Conservation (phyloP, 2,329 filamentous ascomycete genomes). For the Cladophialophora chaetospira region DNA sequence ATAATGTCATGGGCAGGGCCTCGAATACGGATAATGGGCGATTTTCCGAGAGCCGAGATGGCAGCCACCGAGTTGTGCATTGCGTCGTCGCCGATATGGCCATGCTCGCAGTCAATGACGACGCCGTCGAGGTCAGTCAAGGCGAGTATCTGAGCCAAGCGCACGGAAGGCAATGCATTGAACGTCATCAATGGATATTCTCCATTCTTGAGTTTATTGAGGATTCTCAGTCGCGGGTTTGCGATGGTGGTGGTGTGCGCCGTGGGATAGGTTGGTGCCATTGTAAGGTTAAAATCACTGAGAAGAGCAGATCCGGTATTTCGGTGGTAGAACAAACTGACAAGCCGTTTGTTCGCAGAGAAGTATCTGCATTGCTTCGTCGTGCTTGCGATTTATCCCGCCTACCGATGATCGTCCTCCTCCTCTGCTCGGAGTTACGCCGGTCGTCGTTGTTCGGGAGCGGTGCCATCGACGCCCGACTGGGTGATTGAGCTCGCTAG, state of each 20-base stretch:
- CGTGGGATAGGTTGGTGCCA: no score
- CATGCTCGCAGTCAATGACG: slow-evolving; percentile 35
- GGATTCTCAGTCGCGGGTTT: slow-evolving; percentile 47
- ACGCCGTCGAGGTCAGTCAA: slow-evolving; percentile 45
- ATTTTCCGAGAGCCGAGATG: slow-evolving; percentile 38
- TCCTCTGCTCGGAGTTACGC: no score
- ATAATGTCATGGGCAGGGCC: slow-evolving; percentile 43
- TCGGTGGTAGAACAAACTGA: no score
- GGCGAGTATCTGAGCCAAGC: slow-evolving; percentile 58
- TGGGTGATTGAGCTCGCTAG: no score
- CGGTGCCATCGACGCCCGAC: no score
- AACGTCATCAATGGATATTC: slow-evolving; percentile 53
- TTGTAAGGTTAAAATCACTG: no score
- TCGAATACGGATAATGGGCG: slow-evolving; percentile 41
- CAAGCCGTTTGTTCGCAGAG: no score
- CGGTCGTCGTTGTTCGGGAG: no score
- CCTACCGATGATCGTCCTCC: no score
- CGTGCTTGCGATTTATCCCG: no score
- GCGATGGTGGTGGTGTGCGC: slow-evolving; percentile 38
- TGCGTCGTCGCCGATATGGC: slow-evolving; percentile 25
- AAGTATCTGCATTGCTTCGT: no score
- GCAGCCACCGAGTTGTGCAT: slow-evolving; percentile 38
- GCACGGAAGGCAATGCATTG: slow-evolving; percentile 51
- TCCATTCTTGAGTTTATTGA: slow-evolving; percentile 47
- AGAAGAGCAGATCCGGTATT: no score